These are phyloP conservation scores for Colletotrichum graminicola DNA, from an alignment of 2,329 filamentous ascomycete genomes.

Conservation along the genomic window DNA sequence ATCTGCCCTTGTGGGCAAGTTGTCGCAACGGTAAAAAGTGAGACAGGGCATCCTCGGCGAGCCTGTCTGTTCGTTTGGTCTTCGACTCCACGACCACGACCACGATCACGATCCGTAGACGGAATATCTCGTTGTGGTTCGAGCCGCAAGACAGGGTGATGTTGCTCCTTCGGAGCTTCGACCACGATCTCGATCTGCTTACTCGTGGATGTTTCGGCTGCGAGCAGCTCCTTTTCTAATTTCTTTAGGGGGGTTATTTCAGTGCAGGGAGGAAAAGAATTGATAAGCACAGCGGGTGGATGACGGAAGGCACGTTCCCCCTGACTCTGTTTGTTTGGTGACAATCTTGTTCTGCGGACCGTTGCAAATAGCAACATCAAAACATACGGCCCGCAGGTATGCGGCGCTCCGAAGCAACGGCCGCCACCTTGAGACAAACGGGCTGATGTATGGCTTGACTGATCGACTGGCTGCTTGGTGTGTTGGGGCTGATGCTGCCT, in stretches of 20 bases:
- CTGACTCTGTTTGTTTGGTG: conserved; percentile 36
- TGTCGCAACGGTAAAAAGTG: neutral
- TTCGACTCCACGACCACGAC: neutral
- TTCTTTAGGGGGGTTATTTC: neutral
- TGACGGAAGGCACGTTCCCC: conserved; percentile 38
- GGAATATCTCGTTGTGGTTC: neutral
- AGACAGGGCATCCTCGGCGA: conserved; percentile 6
- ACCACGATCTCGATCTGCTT: conserved; percentile 30
- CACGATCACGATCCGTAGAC: neutral
- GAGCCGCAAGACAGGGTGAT: neutral
- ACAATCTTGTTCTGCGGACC: conserved; percentile 35
- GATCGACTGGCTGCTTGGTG: conserved; percentile 21
- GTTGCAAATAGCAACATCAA: no score
- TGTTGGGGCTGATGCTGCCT: conserved; percentile 12
- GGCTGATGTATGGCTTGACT: conserved; percentile 26
- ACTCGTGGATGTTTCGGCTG: neutral
- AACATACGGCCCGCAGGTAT: conserved; percentile 20
- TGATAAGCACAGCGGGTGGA: conserved; percentile 7
- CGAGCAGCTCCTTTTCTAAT: neutral
- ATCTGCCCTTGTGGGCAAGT: neutral
- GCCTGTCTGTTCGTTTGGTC: neutral
- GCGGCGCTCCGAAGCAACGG: conserved; percentile 36
- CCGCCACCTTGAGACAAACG: conserved; percentile 29
- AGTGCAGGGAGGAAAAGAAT: conserved; percentile 12
- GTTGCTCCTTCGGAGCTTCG: neutral